Evolutionary conservation across 2,329 filamentous ascomycete genomes (phyloP).

Genomic region (Hymenoscyphus occultus): DNA sequence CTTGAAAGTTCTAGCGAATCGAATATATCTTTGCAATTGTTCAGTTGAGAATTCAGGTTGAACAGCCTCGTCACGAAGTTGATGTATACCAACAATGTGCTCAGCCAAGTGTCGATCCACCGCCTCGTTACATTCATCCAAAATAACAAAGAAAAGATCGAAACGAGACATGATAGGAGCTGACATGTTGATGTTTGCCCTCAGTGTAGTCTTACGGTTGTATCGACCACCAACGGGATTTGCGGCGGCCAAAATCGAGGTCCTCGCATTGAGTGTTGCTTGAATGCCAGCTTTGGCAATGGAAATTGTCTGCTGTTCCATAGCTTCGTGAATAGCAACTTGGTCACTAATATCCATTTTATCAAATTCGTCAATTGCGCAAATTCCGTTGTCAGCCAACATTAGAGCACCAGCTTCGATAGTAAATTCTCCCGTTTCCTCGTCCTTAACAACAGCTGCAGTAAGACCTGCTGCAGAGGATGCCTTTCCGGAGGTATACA

Average conservation of each 20-base stretch:
- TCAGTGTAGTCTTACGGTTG: slow-evolving; percentile 90
- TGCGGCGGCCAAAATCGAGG: slow-evolving; percentile 90
- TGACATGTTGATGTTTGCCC: slow-evolving; percentile 97
- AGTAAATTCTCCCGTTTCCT: slow-evolving; percentile 97
- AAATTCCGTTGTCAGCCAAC: slow-evolving; percentile 95
- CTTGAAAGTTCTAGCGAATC: slow-evolving; percentile 91
- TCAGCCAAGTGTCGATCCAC: slow-evolving; percentile 88
- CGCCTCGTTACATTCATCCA: slow-evolving; percentile 92
- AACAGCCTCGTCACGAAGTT: slow-evolving; percentile 86
- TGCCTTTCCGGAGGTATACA: slow-evolving; percentile 97
- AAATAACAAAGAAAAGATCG: slow-evolving; percentile 95
- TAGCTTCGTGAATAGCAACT: slow-evolving; percentile 98
- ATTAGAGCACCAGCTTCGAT: slow-evolving; percentile 98
- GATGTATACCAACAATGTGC: slow-evolving; percentile 93
- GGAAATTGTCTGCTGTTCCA: slow-evolving; percentile 99
- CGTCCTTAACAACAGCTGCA: slow-evolving; percentile 94
- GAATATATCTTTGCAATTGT: slow-evolving; percentile 94
- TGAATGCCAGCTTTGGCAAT: slow-evolving; percentile 99
- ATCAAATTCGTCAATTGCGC: slow-evolving; percentile 98
- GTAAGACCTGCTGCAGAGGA: slow-evolving; percentile 97
- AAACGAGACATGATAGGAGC: slow-evolving; percentile 99
- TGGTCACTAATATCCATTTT: slow-evolving; percentile 99
- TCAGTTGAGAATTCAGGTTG: slow-evolving; percentile 94
- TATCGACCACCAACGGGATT: slow-evolving; percentile 97
- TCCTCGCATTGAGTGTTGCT: slow-evolving; percentile 92